These are phyloP conservation scores for Mikania micrantha DNA, from an alignment of 129 eudicot species.

Conservation along the genomic window DNA sequence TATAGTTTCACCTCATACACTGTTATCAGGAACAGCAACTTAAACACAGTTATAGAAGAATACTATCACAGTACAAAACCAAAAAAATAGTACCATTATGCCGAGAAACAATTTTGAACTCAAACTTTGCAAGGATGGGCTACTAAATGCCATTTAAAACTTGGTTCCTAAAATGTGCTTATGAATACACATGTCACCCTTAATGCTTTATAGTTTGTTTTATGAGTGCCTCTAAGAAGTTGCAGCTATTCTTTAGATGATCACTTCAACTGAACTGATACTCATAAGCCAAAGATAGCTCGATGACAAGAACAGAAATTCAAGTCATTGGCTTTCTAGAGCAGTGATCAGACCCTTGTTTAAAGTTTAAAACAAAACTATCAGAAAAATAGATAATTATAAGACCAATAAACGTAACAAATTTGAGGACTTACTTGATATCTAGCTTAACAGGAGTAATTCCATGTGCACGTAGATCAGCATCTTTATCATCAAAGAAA, in stretches of 20 bases:
- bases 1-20: not conserved
- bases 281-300: not conserved
- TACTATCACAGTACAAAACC: not conserved
- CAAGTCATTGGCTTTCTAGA: not conserved
- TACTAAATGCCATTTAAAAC: not conserved
- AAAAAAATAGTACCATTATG: not conserved
- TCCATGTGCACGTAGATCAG: constrained; percentile 96
- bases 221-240: not conserved
- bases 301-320: not conserved
- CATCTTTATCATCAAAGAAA: constrained; percentile 88
- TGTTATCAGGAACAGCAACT: not conserved
- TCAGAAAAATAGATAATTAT: constrained; percentile 3
- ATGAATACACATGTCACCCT: not conserved
- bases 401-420: not conserved
- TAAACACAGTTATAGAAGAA: not conserved
- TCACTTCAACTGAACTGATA: not conserved
- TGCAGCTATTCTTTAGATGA: not conserved
- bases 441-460: constrained; percentile 77
- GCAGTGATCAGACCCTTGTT: constrained; percentile 10
- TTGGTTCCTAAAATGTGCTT: not conserved
- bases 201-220: not conserved
- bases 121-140: not conserved
- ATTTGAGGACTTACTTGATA: constrained; percentile 52
- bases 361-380: not conserved
- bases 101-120: not conserved